These are phyloP conservation scores for Aphanomyces astaci DNA, from an alignment of 352 stramenopile species.

Conservation along the genomic window DNA sequence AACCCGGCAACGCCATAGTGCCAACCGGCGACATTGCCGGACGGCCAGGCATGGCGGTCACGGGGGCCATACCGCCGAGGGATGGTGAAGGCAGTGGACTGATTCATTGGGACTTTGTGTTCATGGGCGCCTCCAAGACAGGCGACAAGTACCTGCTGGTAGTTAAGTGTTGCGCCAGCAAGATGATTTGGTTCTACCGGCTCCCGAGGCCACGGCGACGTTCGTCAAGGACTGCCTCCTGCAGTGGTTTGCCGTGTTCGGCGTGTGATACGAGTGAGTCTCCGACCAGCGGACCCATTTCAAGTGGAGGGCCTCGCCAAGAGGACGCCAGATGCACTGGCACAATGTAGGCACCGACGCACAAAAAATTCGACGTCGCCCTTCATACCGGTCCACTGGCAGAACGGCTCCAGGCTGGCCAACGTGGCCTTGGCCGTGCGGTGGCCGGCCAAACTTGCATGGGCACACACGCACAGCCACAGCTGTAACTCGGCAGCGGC, in stretches of 20 bases:
- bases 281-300: too few relatives aligned
- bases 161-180: too few relatives aligned
- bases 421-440: neutral
- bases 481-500: neutral
- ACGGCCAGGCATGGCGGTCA: conserved; percentile 10
- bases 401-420: neutral
- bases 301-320: neutral
- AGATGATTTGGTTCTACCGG: neutral
- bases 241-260: too few relatives aligned
- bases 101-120: too few relatives aligned
- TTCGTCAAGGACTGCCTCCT: too few relatives aligned
- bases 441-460: too few relatives aligned
- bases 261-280: neutral
- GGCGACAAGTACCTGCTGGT: too few relatives aligned
- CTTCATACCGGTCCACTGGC: neutral
- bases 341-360: neutral
- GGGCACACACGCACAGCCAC: too few relatives aligned
- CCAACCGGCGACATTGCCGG: conserved; percentile 3
- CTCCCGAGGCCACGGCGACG: too few relatives aligned
- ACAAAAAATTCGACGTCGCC: neutral
- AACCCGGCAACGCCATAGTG: neutral
- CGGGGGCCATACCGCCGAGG: neutral
- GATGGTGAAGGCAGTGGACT: neutral
- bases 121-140: too few relatives aligned
- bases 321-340: too few relatives aligned